phyloP scores from a whole-genome alignment of 116 monocot genomes.

The Posidonia oceanica region DNA sequence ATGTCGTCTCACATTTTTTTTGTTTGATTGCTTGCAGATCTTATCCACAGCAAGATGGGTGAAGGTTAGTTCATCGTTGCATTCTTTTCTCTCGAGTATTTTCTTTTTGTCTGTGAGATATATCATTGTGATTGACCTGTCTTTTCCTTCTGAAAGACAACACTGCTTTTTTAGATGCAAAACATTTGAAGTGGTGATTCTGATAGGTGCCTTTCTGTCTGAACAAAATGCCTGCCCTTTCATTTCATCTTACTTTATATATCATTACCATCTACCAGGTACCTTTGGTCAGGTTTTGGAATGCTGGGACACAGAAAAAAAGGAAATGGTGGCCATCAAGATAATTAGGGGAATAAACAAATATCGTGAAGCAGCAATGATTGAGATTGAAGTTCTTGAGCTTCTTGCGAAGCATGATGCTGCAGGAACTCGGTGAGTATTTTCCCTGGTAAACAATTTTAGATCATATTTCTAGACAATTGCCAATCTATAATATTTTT shows the following conservation, averaged over 20 bases:
- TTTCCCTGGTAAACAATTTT: not conserved
- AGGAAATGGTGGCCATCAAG: conserved; percentile 98
- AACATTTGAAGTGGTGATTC: not conserved
- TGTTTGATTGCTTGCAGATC: conserved; percentile 45
- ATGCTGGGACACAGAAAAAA: conserved; percentile 87
- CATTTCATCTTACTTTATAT: not conserved
- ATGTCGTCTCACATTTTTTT: not conserved
- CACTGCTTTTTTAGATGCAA: not conserved
- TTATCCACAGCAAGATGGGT: conserved; percentile 86
- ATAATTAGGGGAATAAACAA: conserved; percentile 76
- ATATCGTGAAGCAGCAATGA: conserved; percentile 90
- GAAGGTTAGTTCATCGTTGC: conserved; percentile 58
- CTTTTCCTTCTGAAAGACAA: too few relatives aligned
- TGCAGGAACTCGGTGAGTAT: conserved; percentile 46
- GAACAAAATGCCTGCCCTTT: not conserved
- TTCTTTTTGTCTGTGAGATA: not conserved
- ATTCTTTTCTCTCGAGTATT: not conserved
- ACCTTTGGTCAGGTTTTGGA: conserved; percentile 95
- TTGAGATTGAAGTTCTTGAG: conserved; percentile 85
- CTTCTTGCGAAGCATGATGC: conserved; percentile 57
- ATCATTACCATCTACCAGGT: conserved; percentile 24
- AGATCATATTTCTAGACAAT: not conserved
- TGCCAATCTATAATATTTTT: not conserved
- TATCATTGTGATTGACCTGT: not conserved
- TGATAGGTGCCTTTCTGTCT: not conserved